Base-by-base conservation (phyloP, 2,329 filamentous ascomycete species). In the Teratosphaeria viscida region DNA sequence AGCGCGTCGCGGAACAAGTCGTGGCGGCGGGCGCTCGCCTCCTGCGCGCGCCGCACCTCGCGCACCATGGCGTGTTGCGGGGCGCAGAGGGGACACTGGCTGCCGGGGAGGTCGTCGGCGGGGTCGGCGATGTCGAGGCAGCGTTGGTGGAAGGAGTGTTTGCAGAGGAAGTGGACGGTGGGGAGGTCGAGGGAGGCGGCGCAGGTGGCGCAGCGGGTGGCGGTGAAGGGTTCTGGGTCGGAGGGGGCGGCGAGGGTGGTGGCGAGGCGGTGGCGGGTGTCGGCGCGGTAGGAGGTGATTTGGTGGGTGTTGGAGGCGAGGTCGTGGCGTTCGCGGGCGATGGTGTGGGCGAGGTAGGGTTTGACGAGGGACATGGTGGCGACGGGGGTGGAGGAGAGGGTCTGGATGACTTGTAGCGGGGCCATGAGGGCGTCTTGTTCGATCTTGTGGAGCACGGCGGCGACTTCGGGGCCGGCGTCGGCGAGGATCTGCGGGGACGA, bases 341-440 rank as follows among this genome's bases (percentile, higher is more conserved):
- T 95, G 8, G 92, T 96, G 56, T 88, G 85, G 63, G 88, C 85
- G 2, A 99, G 84, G 74, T 99, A 99, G 5, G 86, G 85, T 75
- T 96, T 97, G 63, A 99, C 87, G 82, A 97, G 91, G 56, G 92
- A 94, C 89, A 99, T 96, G 0, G 91, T 97, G 0, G 95, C 92
- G 2, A 96, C 90, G 5, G 86, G 83, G 65, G 88, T 89, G 57
- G 82, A 82, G 62, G 83, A 86, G 14, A 99, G 82, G 0, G 92
- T 94, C 74, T 99, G 92, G 16, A 99, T 94, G 35, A 99, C 94
- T 72, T 99, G 94, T 3, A 99, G 78, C 0, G 94, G 94, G 0
- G 94, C 92, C 89, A 99, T 94, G 43, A 99, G 82, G 0, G 90
- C 87, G 67, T 96, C 91, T 63, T 87, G 82, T 71, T 96, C 90